phyloP scores from a whole-genome alignment of 2,329 filamentous ascomycete species.

The Pseudopithomyces chartarum region DNA sequence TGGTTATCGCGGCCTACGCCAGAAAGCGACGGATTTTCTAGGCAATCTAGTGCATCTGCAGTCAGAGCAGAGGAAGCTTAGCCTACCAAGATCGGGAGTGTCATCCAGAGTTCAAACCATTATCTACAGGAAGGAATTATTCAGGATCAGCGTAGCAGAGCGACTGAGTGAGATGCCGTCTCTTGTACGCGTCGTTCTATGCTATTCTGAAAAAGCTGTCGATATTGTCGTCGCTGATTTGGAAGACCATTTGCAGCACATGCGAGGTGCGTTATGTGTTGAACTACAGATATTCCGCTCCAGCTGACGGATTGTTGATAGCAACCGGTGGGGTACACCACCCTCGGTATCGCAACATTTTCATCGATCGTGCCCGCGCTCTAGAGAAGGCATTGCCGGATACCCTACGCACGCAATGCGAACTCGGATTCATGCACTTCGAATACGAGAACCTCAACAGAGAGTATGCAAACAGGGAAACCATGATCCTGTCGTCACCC shows the following conservation, averaged over 20 bases:
- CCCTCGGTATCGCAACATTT: conserved; percentile 29
- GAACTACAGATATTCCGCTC: not conserved
- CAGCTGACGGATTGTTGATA: not conserved
- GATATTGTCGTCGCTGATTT: conserved; percentile 29
- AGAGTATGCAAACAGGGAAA: conserved; percentile 43
- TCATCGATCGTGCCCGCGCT: conserved; percentile 32
- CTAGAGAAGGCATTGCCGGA: conserved; percentile 32
- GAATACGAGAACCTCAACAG: conserved; percentile 40
- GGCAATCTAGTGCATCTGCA: conserved; percentile 32
- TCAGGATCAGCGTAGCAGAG: not conserved
- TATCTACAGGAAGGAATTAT: conserved; percentile 12
- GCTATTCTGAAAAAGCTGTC: conserved; percentile 24
- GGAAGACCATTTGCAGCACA: conserved; percentile 29
- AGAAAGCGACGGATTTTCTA: conserved; percentile 27
- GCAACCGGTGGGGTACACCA: not conserved
- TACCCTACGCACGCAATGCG: conserved; percentile 28
- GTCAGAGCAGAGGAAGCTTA: conserved; percentile 31
- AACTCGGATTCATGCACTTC: conserved; percentile 42
- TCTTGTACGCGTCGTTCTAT: conserved; percentile 29
- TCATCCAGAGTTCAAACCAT: conserved; percentile 26
- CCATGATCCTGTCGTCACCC: conserved; percentile 38
- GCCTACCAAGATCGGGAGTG: conserved; percentile 21
- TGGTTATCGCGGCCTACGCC: conserved; percentile 30
- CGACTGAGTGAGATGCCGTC: conserved; percentile 26
- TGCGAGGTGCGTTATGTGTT: conserved; percentile 19